Evolutionary conservation across 2,329 filamentous ascomycete species (phyloP).

Genomic region (Cladosporium sp.): DNA sequence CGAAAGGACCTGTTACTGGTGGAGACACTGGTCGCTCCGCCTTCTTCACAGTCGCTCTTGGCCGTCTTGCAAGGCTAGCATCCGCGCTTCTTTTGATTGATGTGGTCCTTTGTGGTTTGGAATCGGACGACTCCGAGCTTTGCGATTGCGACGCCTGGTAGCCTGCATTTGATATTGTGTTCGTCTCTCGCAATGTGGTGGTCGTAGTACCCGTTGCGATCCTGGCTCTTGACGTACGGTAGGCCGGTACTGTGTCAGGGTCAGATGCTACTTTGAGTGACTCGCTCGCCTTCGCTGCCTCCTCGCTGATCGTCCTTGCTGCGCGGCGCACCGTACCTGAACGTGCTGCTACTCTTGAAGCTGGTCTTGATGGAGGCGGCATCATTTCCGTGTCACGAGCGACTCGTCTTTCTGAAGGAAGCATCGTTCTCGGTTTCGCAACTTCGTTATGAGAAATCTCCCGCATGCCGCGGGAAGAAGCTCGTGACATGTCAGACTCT

Average conservation of each 20-base stretch:
- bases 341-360: conserved; percentile 21
- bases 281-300: conserved; percentile 21
- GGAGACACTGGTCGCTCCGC: conserved; percentile 23
- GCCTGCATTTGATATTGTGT: conserved; percentile 20
- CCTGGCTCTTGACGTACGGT: conserved; percentile 15
- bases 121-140: conserved; percentile 21
- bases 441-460: conserved; percentile 46
- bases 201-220: conserved; percentile 15
- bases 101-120: conserved; percentile 23
- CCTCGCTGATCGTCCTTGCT: conserved; percentile 32
- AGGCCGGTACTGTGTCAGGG: conserved; percentile 21
- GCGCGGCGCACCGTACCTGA: conserved; percentile 25
- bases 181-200: conserved; percentile 22
- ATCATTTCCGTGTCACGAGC: conserved; percentile 30
- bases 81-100: conserved; percentile 30
- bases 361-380: conserved; percentile 27
- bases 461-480: conserved; percentile 37
- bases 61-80: conserved; percentile 33
- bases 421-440: conserved; percentile 17
- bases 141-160: conserved; percentile 23
- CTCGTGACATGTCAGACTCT: conserved; percentile 27
- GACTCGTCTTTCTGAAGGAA: conserved; percentile 17
- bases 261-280: conserved; percentile 17
- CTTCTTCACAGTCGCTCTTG: conserved; percentile 24
- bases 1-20: conserved; percentile 24